Evolutionary conservation across 2,329 filamentous ascomycete species (phyloP), one percentile per base, ranked within the genome.

Genomic region (Didymellaceae sp.): DNA sequence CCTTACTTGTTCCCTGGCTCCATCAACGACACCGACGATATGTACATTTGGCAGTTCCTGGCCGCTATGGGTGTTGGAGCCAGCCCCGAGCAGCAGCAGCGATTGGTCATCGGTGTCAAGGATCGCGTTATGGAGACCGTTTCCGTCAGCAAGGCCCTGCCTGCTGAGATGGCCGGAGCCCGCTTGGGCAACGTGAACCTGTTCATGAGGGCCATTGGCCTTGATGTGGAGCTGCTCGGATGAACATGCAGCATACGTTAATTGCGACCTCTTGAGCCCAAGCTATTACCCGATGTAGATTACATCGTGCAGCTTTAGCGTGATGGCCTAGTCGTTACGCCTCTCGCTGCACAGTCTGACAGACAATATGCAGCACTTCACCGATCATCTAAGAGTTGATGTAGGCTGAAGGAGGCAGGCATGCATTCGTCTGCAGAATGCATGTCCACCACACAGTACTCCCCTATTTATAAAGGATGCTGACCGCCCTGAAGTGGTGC

Each of bases 51-150:
- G 94, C 93, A 97, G 75, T 95, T 97, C 72, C 82, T 99, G 58
- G 94, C 94, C 7, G 91, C 93, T 10, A 91, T 97, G 75, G 94
- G 94, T 56, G 94, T 96, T 58, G 92, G 90, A 42, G 93, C 94
- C 25, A 92, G 86, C 68, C 91, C 92, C 11, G 91, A 97, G 61
- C 94, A 99, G 75, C 94, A 99, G 74, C 93, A 96, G 72, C 85
- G 92, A 50, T 81, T 99, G 47, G 94, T 99, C 8, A 84, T 97
- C 66, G 92, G 91, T 31, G 94, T 99, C 63, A 99, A 97, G 83
- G 94, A 99, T 67, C 88, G 93, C 45, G 94, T 99, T 52, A 95
- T 97, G 84, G 92, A 96, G 70, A 97, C 94, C 0, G 91, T 99
- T 9, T 80, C 83, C 22, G 85, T 96, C 43, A 88, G 90, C 65